Base-by-base conservation (phyloP, 108 stramenopile genomes). In the Stephanodiscus triporus region DNA sequence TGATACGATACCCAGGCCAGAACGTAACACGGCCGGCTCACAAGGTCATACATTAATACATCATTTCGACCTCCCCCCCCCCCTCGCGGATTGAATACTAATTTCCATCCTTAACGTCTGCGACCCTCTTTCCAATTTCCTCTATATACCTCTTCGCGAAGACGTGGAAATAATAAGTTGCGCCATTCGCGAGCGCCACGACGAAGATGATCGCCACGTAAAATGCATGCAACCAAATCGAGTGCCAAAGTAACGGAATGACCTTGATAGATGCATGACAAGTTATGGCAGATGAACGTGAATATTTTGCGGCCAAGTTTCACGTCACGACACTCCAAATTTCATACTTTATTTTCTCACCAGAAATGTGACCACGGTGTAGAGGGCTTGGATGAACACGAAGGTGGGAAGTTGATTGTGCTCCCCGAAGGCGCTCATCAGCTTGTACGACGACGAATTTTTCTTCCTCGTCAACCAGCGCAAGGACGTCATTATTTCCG, bases 151-250 rank as follows among this genome's bases (percentile, higher is more conserved):
- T 48, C 37, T 66, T 74, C 36, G 82, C 82, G 51, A 83, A 83
- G 47, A 83, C 82, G 49, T 79, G 78, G 20, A 83, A 83, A 38
- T 83, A 83, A 55, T 83, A 83, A 17, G 58, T 76, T 14, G 82
- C 82, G 5, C 82, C 82, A 63, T 83, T 83, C 19, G 73, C 60
- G 43, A 83, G 37, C 26, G 78, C 77, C 49, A 83, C 54, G 19
- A 79, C 55, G 20, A 79, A 78, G 36, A 83, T 83, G 0, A 63
- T 27, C 32, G 57, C 30, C 19, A 83, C 26, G 37, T 83, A 83
- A 0, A 79, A 53, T 0, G 56, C 66, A 53, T 83, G 82, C 9
- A 83, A 56, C 77, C 73, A 78, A 20, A 83, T 63, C 11, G 73
- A 75, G 32, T 83, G 77, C 80, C 68, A 76, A 26, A 80, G 63